Conservation (phyloP, 768 basidiomycete species). For the Flagelloscypha sp. region DNA sequence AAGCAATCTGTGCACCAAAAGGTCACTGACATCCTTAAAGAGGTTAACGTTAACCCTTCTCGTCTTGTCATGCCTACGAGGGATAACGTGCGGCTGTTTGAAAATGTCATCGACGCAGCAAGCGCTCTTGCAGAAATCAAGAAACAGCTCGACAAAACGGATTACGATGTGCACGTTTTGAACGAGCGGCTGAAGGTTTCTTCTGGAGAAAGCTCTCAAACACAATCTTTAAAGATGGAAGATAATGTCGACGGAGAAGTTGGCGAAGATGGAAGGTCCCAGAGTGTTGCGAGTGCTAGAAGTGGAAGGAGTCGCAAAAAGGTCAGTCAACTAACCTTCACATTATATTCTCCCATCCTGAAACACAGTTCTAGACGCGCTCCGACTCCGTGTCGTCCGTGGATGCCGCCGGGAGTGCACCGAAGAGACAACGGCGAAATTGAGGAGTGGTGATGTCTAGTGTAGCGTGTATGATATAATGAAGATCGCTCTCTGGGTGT, state of each 20-base stretch:
- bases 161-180: constrained; percentile 73
- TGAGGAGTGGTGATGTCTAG: no score
- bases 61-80: constrained; percentile 93
- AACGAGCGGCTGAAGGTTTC: constrained; percentile 54
- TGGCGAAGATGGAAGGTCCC: constrained; percentile 31
- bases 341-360: no score
- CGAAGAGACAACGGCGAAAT: no score
- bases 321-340: constrained; percentile 36
- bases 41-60: constrained; percentile 64
- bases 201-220: constrained; percentile 39
- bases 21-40: constrained; percentile 65
- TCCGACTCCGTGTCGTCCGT: constrained; percentile 72
- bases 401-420: constrained; percentile 57
- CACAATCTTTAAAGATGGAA: constrained; percentile 27
- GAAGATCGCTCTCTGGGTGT: no score
- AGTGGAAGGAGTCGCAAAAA: constrained; percentile 54
- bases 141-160: constrained; percentile 75
- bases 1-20: constrained; percentile 70
- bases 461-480: no score
- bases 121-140: constrained; percentile 80
- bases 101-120: constrained; percentile 65
- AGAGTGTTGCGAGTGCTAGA: constrained; percentile 54
- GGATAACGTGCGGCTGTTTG: constrained; percentile 67
- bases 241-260: constrained; percentile 19
- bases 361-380: constrained; percentile 45